Base-by-base conservation (phyloP, 176 grass and related monocot genomes). In the Elymus sibiricus region DNA sequence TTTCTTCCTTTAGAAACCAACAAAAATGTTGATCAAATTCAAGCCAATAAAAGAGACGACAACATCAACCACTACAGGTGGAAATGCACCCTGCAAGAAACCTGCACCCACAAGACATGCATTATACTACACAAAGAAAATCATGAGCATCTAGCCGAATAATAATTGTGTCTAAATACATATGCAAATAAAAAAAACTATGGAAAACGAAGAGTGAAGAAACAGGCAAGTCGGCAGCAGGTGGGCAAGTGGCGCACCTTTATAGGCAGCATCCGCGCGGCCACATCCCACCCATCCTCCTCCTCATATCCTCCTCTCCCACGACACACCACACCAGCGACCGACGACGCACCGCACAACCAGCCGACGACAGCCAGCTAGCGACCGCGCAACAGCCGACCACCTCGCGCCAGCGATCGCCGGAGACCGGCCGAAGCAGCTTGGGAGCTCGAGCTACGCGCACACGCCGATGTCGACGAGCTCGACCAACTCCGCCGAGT, bases 401-500 rank as follows among this genome's bases (percentile, higher is more conserved):
- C 42, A 37, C 1, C 66, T 34, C 31, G 3, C 28, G 31, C 35
- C 35, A 22, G 0, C 40, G 24, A 74, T 47, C 70, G 32, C 16
- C 16, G 16, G 31, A 26, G 32, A 8, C 77, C 8, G 14, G 9
- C 5, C 47, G 32, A 80, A 64, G 38, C 77, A 47, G 61, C 69
- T 7, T 53, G 17, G n/a, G 10, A 68, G 65, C 37, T 13, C 7
- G 10, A 43, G 12, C 82, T 2, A 16, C 51, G 5, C 25, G 3
- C 55, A 4, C 21, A 14, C 27, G 68, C 43, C 6, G 42, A 73
- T 77, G 70, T 72, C 70, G 21, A n/a, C 77, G 78, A 87, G 70
- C 78, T 88, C 77, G 78, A 70, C 76, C 58, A 93, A 77, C 85
- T 94, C 90, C 70, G 79, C 81, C 39, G 78, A 83, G 37, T 81